A percentile compares a stretch with the other conserved stretches of the same genome.
phyloP scores from a whole-genome alignment of 495 filamentous ascomycete genomes.

The Neurospora hispaniola region DNA sequence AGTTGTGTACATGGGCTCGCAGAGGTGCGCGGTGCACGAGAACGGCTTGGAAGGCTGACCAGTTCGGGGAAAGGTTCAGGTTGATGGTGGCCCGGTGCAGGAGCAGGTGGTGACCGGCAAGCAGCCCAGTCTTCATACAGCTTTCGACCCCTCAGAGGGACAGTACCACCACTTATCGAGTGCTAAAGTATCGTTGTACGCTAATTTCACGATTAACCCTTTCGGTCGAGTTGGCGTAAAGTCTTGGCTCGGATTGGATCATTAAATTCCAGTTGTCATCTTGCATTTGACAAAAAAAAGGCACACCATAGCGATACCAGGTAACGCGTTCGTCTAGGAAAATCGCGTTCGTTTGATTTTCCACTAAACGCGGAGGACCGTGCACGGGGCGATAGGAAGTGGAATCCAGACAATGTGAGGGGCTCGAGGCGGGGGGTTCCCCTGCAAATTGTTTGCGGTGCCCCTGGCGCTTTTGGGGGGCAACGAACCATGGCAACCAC shows the following conservation, averaged over 20 bases:
- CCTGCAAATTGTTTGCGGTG: background rate
- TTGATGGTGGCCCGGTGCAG: constrained; percentile 13
- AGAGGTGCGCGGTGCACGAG: background rate
- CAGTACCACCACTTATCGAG: background rate
- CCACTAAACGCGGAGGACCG: background rate
- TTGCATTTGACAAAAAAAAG: background rate
- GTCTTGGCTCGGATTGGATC: background rate
- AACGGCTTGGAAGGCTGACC: constrained; percentile 1
- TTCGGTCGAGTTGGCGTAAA: background rate
- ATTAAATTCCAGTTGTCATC: background rate
- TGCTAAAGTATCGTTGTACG: background rate
- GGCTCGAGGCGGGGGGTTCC: background rate
- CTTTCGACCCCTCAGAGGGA: constrained; percentile 4
- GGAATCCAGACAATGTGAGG: background rate
- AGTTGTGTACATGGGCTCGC: constrained; percentile 5
- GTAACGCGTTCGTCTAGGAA: background rate
- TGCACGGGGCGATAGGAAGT: background rate
- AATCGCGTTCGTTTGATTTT: background rate
- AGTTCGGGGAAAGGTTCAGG: constrained; percentile 1
- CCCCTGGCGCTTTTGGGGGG: background rate
- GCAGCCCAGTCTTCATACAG: constrained; percentile 22
- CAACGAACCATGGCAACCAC: background rate
- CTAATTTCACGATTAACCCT: background rate
- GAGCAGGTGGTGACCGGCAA: constrained; percentile 15
- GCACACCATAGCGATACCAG: background rate